phyloP scores from a whole-genome alignment of 345 rosid species.

The Zanthoxylum bungeanum region DNA sequence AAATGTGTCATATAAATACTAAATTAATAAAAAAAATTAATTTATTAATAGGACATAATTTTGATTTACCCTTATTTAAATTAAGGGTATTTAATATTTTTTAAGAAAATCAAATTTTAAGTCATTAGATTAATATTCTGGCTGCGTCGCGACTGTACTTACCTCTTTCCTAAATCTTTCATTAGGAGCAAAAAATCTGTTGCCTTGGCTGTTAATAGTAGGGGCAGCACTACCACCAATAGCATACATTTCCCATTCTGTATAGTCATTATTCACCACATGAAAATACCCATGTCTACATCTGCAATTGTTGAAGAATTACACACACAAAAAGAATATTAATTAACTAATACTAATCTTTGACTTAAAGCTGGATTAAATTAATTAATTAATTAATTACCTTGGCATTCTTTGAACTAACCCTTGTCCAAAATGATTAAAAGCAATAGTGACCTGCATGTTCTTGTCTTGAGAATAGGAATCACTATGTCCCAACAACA shows the following conservation, averaged over 20 bases:
- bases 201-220: conserved; percentile 79
- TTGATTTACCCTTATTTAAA: too few relatives aligned
- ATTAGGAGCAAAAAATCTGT: conserved; percentile 71
- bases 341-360: not conserved
- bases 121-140: too few relatives aligned
- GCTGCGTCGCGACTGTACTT: too few relatives aligned
- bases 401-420: conserved; percentile 88
- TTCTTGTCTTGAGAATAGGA: conserved; percentile 54
- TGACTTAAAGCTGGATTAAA: not conserved
- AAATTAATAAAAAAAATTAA: too few relatives aligned
- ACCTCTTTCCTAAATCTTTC: conserved; percentile 57
- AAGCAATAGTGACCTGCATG: conserved; percentile 82
- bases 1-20: too few relatives aligned
- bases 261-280: conserved; percentile 85
- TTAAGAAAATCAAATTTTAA: too few relatives aligned
- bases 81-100: too few relatives aligned
- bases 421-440: conserved; percentile 87
- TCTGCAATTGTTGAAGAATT: conserved; percentile 33
- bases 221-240: conserved; percentile 85
- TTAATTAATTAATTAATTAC: conserved; percentile 23
- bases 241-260: conserved; percentile 86
- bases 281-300: conserved; percentile 81
- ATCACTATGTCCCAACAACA: conserved; percentile 75
- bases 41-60: too few relatives aligned
- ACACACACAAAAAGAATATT: not conserved